Evolutionary conservation across 805 yeast species (phyloP).

Genomic region (Candida saitoana): DNA sequence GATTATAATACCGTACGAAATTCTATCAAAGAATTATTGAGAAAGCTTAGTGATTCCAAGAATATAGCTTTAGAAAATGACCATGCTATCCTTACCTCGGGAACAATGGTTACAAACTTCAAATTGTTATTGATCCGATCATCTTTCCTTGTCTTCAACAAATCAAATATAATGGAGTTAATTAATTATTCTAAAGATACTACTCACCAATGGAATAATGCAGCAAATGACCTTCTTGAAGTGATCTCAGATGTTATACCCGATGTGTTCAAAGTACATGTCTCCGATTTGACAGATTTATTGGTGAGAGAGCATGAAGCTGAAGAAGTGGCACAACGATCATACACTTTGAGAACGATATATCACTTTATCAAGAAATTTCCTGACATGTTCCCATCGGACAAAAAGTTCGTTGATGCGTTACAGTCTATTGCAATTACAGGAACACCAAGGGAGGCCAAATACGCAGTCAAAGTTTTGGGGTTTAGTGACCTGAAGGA

Average conservation of each 20-base stretch:
- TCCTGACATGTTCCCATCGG: constrained; percentile 45
- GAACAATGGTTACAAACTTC: constrained; percentile 50
- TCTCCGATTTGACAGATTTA: constrained; percentile 43
- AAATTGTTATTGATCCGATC: constrained; percentile 59
- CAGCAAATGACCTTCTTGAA: constrained; percentile 54
- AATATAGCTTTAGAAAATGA: constrained; percentile 34
- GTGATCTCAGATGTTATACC: constrained; percentile 60
- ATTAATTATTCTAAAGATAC: constrained; percentile 43
- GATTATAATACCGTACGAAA: constrained; percentile 58
- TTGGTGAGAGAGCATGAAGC: constrained; percentile 18
- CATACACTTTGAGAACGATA: constrained; percentile 52
- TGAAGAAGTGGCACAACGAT: constrained; percentile 18
- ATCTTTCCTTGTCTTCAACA: constrained; percentile 59
- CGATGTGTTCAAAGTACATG: constrained; percentile 57
- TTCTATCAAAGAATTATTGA: constrained; percentile 59
- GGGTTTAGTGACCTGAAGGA: constrained; percentile 45
- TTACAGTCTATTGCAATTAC: constrained; percentile 43
- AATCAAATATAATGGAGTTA: constrained; percentile 55
- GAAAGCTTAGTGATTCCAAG: constrained; percentile 51
- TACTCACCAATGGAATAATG: constrained; percentile 20
- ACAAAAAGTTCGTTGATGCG: constrained; percentile 39
- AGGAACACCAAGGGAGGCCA: constrained; percentile 61
- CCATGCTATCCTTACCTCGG: constrained; percentile 33
- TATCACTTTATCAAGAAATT: constrained; percentile 54
- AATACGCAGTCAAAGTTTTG: constrained; percentile 57